Base-by-base conservation (phyloP, 2,329 filamentous ascomycete genomes). In the Xylaria hypoxylon region DNA sequence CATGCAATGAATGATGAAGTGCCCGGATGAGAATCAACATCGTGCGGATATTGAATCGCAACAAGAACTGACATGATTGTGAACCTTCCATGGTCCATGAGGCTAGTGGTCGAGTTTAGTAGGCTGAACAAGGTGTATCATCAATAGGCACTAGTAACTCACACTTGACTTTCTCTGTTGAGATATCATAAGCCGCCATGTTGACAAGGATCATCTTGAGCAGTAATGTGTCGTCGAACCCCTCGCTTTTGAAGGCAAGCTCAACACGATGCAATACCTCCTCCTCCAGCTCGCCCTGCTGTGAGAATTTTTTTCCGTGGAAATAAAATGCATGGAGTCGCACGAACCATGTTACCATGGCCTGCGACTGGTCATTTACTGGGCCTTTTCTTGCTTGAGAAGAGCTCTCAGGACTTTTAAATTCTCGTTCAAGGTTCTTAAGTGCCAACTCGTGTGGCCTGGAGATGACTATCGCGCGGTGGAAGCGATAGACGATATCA, bases 401-500 rank as follows among this genome's bases (percentile, higher is more conserved):
- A 2, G 80, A 75, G 62, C 79, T 80, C 48, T 81, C 77, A n/a
- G 87, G 79, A 13, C 84, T 79, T 70, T 83, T 86, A 76, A 97
- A 94, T 76, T 96, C 92, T 60, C 90, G 84, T 73, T 92, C 90
- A 55, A 99, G 84, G 74, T 98, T 98, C 19, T 84, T 81, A 64
- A 86, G 84, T 2, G 93, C 94, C 51, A 90, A 86, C 0, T 91
- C 90, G 75, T 96, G 90, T 4, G 94, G 93, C 45, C 90, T 84
- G 59, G 89, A 85, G 35, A 93, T 90, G 8, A 90, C 89, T 71
- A 96, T 85, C 17, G 94, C 90, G 69, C 94, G 90, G 76, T 97
- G 96, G 45, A 98, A 88, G 78, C 97, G 90, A 79, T 97, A 98
- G 33, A 96, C 90, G 10, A 93, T 90, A 68, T 93, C 89, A 57